Percentiles rank a stretch among this genome's conserved stretches.
phyloP scores from a whole-genome alignment of 371 early-diverging fungal genomes.

The Nematocida sp. region DNA sequence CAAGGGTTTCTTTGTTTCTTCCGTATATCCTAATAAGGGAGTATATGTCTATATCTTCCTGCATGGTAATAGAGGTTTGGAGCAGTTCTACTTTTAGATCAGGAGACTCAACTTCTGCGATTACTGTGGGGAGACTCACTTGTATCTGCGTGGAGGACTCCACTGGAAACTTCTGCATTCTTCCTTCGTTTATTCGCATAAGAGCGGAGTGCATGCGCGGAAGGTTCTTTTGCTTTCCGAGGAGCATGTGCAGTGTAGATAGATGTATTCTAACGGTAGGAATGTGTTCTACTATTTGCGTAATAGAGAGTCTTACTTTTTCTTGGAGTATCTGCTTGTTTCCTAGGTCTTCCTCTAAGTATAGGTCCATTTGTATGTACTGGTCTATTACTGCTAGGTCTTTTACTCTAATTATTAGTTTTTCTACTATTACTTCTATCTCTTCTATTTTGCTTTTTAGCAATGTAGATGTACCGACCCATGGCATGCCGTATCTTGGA shows the following conservation, averaged over 20 bases:
- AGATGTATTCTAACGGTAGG: background rate
- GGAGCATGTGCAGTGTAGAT: conserved; percentile 1
- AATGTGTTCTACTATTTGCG: conserved; percentile 4
- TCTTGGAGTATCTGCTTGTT: background rate
- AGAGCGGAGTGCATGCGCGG: background rate
- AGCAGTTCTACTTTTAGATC: conserved; percentile 13
- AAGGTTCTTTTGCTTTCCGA: background rate
- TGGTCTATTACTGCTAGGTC: conserved; percentile 9
- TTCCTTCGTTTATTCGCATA: conserved; percentile 3
- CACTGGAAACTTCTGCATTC: conserved; percentile 31
- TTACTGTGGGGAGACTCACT: background rate
- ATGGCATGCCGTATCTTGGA: conserved; percentile 1
- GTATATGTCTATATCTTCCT: conserved; percentile 6
- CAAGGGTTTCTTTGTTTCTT: conserved; percentile 1
- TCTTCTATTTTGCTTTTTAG: conserved; percentile 5
- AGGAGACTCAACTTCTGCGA: too few species aligned
- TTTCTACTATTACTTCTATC: background rate
- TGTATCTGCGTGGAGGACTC: conserved; percentile 4
- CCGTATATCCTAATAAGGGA: conserved; percentile 27
- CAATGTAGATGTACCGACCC: background rate
- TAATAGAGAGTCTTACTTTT: background rate
- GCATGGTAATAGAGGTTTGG: background rate
- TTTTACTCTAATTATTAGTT: background rate
- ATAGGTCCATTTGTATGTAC: conserved; percentile 10
- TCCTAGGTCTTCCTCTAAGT: background rate